Percentiles rank a stretch among this genome's conserved stretches.
Evolutionary conservation across 2,329 filamentous ascomycete genomes (phyloP).

Genomic region (Domatiomyces catenatus): DNA sequence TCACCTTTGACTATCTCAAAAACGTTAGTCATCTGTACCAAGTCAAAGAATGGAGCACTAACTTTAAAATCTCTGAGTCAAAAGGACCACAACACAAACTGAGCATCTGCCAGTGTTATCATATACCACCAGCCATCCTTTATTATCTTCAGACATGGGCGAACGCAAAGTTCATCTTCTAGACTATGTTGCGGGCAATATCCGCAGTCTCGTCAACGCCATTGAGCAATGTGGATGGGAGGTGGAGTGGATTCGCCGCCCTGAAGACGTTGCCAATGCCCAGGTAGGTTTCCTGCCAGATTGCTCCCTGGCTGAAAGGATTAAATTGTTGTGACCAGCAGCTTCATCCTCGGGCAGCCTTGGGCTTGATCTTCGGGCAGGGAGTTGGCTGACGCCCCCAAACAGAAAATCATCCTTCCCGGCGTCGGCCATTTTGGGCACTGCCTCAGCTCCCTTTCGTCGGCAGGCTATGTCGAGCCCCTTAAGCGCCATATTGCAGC

Average conservation of each 20-base stretch:
- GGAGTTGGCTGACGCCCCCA: neutral
- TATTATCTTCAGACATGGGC: neutral
- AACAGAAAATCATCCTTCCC: constrained; percentile 78
- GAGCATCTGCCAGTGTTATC: neutral
- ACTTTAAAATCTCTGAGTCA: neutral
- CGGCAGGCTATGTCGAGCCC: constrained; percentile 69
- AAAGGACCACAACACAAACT: neutral
- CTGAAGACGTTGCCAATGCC: constrained; percentile 68
- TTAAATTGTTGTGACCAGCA: neutral
- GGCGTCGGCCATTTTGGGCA: constrained; percentile 97
- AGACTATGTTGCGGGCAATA: constrained; percentile 91
- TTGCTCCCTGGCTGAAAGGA: neutral
- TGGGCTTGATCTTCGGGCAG: neutral
- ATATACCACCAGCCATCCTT: neutral
- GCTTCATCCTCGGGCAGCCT: neutral
- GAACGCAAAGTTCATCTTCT: constrained; percentile 33
- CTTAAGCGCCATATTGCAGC: constrained; percentile 67
- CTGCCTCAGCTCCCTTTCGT: constrained; percentile 70
- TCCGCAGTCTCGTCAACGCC: constrained; percentile 84
- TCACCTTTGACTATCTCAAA: no score
- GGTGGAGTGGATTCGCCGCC: constrained; percentile 79
- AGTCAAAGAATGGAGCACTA: no score
- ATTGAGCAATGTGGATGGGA: constrained; percentile 90
- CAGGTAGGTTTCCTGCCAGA: constrained; percentile 45
- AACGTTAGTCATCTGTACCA: no score